These are phyloP conservation scores for Pestalotiopsis sp. DNA, from an alignment of 2,329 filamentous ascomycete species.

Conservation along the genomic window DNA sequence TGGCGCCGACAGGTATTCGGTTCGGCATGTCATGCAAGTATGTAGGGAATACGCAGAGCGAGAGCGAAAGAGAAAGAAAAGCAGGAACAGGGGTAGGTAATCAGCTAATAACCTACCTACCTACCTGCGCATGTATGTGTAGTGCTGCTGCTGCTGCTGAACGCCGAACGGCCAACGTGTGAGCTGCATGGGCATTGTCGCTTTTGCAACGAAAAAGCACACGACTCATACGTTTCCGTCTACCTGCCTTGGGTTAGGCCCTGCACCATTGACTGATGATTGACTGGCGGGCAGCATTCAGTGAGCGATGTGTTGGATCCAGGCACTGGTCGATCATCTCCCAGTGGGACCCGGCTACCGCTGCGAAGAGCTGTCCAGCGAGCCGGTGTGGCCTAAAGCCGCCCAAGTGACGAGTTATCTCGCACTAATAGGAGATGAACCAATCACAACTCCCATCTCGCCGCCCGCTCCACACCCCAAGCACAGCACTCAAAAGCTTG, in stretches of 20 bases:
- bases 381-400: constrained; percentile 2
- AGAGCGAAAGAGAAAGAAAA: not conserved
- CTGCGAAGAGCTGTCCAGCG: not conserved
- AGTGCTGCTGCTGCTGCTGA: not conserved
- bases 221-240: not conserved
- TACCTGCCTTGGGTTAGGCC: too few relatives aligned
- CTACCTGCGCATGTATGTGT: too few relatives aligned
- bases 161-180: not conserved
- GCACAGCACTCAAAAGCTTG: constrained; percentile 11
- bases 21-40: not conserved
- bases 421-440: not conserved
- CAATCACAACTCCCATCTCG: not conserved
- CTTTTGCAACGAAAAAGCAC: not conserved
- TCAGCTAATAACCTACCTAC: not conserved
- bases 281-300: not conserved
- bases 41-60: not conserved
- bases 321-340: not conserved
- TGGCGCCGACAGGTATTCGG: not conserved
- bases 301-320: not conserved
- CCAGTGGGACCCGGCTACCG: not conserved
- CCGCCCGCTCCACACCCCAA: not conserved
- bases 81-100: not conserved
- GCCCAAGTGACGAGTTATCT: constrained; percentile 10
- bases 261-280: not conserved
- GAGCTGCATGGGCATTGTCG: not conserved